A percentile compares a stretch with the other conserved stretches of the same genome.
phyloP scores from a whole-genome alignment of 2,329 filamentous ascomycete genomes.

The Monilinia aucupariae region DNA sequence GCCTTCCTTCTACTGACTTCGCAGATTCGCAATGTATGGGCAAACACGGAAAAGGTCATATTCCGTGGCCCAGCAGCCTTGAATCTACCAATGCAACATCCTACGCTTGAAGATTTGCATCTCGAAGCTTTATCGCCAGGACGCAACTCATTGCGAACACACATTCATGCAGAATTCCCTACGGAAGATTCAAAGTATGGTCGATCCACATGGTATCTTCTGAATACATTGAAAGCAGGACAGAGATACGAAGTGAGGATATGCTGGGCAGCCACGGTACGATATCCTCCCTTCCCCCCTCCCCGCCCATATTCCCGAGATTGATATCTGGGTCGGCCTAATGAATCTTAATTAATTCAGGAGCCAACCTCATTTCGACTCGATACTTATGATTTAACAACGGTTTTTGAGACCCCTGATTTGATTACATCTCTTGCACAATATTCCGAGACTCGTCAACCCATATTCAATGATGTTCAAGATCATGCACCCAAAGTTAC shows the following conservation, averaged over 20 bases:
- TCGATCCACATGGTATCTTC: slow-evolving; percentile 69
- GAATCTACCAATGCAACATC: slow-evolving; percentile 50
- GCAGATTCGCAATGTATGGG: slow-evolving; percentile 37
- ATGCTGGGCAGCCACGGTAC: slow-evolving; percentile 89
- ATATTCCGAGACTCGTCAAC: slow-evolving; percentile 52
- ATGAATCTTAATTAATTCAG: slow-evolving; percentile 42
- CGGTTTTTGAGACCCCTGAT: slow-evolving; percentile 56
- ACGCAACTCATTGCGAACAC: slow-evolving; percentile 52
- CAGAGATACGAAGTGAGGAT: slow-evolving; percentile 86
- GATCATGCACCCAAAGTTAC: slow-evolving; percentile 19
- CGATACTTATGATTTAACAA: slow-evolving; percentile 54
- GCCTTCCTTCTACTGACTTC: slow-evolving; percentile 23
- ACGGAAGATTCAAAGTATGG: slow-evolving; percentile 48
- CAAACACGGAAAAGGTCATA: slow-evolving; percentile 88
- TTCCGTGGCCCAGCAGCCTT: slow-evolving; percentile 66
- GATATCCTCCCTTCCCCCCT: slow-evolving; percentile 40
- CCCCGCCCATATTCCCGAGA: neutral
- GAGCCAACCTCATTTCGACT: slow-evolving; percentile 80
- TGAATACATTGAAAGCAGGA: slow-evolving; percentile 62
- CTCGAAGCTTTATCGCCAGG: slow-evolving; percentile 60
- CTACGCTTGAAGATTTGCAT: slow-evolving; percentile 54
- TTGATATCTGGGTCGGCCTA: slow-evolving; percentile 6
- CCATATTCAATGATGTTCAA: slow-evolving; percentile 22
- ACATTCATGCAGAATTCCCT: slow-evolving; percentile 65
- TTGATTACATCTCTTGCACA: slow-evolving; percentile 60